Base-by-base conservation (phyloP, 2,329 filamentous ascomycete species). In the Hawksworthiomyces lignivorus region DNA sequence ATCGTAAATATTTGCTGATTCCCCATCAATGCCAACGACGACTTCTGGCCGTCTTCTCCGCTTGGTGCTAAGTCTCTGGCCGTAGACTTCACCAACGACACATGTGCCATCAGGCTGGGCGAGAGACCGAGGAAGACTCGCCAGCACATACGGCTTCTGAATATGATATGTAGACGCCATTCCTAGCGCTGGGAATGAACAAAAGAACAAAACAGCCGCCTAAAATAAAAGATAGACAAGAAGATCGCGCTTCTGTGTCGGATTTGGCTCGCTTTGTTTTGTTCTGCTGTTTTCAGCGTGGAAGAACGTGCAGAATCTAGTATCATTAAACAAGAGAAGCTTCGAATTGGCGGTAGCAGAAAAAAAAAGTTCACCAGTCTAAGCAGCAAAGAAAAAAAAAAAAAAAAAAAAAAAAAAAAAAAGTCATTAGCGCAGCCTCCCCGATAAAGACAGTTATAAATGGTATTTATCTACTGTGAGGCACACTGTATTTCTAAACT, bases 1-100 rank as follows among this genome's bases (percentile, higher is more conserved):
- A 67, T 82, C 76, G 53, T 83, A 83, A 31, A 83, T 70, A 50
- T 79, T 82, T 3, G 79, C 65, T 4, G 76, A 73, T 55, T 82
- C 78, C 46, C 79, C 79, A 56, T 83, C 76, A 52, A 63, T 71
- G 17, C 78, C 79, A 21, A 82, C 74, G 9, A 70, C 73, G 36
- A 83, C 57, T 54, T 83, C 79, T 9, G 78, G 68, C 52, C 79
- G 72, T 62, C 80, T 80, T 52, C 73, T 70, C 62, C 75, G 80
- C 61, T 73, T 77, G 24, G 69, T 68, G 18, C 70, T 73, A 8
- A 41, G 48, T 38, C 72, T 65, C 56, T 75, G 73, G 48, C 77
- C 76, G 52, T 72, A 77, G 28, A 82, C 76, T 48, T 81, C 75
- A 49, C 75, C 69, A 11, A 78, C 72, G 28, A 72, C 69, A 57